Percentiles rank a stretch among this genome's conserved stretches.
These are phyloP conservation scores for Trichoderma breve DNA, from an alignment of 2,329 filamentous ascomycete species.

Conservation along the genomic window DNA sequence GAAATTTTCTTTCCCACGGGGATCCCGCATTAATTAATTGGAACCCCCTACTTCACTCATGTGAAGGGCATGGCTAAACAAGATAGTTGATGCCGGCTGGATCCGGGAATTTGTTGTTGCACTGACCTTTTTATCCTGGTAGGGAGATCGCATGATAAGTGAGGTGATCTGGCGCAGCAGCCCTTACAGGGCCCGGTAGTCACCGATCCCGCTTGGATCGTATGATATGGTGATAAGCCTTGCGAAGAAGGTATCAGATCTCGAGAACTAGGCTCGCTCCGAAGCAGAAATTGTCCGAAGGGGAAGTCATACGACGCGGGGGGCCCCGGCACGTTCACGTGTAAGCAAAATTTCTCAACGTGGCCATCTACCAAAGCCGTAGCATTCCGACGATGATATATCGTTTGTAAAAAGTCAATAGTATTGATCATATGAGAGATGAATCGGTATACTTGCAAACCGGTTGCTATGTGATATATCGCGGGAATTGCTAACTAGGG, in stretches of 20 bases:
- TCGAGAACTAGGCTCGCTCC: neutral
- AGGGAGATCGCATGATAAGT: slow-evolving; percentile 3
- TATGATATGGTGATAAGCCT: neutral
- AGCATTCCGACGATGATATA: neutral
- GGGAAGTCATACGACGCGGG: slow-evolving; percentile 8
- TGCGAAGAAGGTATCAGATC: neutral
- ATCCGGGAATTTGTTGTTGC: neutral
- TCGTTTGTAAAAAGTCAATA: neutral
- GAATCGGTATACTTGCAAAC: neutral
- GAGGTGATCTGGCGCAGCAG: slow-evolving; percentile 5
- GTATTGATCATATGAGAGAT: neutral
- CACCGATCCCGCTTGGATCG: neutral
- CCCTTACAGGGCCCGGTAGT: neutral
- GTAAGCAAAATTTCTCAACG: neutral
- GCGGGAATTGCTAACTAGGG: neutral
- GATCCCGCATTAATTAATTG: neutral
- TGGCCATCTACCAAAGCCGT: neutral
- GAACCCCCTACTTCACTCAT: neutral
- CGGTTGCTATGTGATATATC: neutral
- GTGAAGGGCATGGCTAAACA: too few species aligned
- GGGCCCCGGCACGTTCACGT: neutral
- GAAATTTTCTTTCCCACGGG: slow-evolving; percentile 2
- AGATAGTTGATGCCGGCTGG: neutral
- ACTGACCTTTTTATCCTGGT: neutral
- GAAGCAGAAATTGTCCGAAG: neutral